A percentile compares a stretch with the other conserved stretches of the same genome.
Conservation (phyloP, 441 rosid species). For the Metrosideros polymorpha region DNA sequence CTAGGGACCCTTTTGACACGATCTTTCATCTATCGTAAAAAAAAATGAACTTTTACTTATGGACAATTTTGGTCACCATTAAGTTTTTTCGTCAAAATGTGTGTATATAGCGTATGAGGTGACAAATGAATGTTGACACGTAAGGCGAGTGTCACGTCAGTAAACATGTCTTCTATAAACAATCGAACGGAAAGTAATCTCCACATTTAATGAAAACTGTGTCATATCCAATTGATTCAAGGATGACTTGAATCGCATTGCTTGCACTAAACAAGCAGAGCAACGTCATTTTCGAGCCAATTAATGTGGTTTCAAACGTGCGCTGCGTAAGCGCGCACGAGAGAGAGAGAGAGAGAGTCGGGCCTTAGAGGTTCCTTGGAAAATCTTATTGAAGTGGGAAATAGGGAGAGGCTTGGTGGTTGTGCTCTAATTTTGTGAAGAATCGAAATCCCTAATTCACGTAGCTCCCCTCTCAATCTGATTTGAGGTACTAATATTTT, state of each 20-base stretch:
- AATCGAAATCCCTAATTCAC: no score
- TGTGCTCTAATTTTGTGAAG: no score
- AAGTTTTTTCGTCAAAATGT: background rate
- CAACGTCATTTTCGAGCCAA: background rate
- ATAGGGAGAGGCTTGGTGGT: no score
- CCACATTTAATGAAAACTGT: rapidly evolving
- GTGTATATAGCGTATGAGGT: background rate
- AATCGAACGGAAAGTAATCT: background rate
- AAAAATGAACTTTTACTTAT: background rate
- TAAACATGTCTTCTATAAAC: background rate
- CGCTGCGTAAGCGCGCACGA: no score
- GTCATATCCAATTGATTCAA: background rate
- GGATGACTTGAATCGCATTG: background rate
- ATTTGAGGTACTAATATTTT: background rate
- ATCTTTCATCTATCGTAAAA: rapidly evolving
- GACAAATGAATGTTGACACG: background rate
- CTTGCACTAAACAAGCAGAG: background rate
- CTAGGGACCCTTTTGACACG: rapidly evolving
- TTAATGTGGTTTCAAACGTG: no score
- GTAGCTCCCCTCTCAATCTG: background rate
- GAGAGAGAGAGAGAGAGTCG: no score
- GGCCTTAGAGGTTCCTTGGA: no score
- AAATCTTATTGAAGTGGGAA: no score
- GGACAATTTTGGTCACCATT: background rate
- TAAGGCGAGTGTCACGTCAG: background rate